These are phyloP conservation scores for Vanderwaltozyma tropicalis DNA, from an alignment of 805 yeast genomes.

Conservation along the genomic window DNA sequence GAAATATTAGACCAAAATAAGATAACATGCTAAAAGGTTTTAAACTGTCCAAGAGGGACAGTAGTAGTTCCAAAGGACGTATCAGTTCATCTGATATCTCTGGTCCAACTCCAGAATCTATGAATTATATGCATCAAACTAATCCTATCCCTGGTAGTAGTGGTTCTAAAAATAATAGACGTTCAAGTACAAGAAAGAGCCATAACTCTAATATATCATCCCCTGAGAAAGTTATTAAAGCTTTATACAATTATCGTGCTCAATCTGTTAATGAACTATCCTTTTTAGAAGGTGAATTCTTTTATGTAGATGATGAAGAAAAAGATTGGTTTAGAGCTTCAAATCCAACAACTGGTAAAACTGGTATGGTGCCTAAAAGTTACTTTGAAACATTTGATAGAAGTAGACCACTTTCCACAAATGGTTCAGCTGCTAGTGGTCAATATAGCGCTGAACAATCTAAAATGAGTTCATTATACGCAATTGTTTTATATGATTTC, in stretches of 20 bases:
- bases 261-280: conserved; percentile 73
- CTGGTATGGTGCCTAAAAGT: conserved; percentile 80
- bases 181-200: conserved; percentile 5
- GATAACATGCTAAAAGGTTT: conserved; percentile 22
- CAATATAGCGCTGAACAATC: conserved; percentile 8
- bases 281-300: conserved; percentile 77
- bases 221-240: conserved; percentile 78
- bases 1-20: too few relatives aligned
- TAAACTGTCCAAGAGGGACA: conserved; percentile 21
- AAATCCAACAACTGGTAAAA: conserved; percentile 66
- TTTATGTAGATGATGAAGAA: conserved; percentile 61
- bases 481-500: conserved; percentile 78
- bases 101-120: conserved; percentile 20
- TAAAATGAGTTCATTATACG: conserved; percentile 50
- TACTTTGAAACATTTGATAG: conserved; percentile 73
- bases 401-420: conserved; percentile 34
- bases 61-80: conserved; percentile 19
- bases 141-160: conserved; percentile 19
- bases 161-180: conserved; percentile 3
- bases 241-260: conserved; percentile 65
- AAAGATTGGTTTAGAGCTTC: conserved; percentile 80
- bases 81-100: conserved; percentile 30
- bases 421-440: conserved; percentile 4
- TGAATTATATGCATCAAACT: conserved; percentile 15
- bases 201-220: conserved; percentile 10